Conservation (phyloP, 805 yeast species). For the Candida arabinofermentans region DNA sequence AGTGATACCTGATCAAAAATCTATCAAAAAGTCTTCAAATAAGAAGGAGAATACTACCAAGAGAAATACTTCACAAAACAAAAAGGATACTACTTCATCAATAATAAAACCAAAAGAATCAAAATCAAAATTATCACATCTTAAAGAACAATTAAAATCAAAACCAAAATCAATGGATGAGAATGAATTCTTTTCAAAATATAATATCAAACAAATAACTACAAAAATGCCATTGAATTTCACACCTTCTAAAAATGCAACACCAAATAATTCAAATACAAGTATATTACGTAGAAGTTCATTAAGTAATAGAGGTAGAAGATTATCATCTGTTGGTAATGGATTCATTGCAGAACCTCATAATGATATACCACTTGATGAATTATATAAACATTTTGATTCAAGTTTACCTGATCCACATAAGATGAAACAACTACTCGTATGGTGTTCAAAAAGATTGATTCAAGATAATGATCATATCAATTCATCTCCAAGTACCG, state of each 20-base stretch:
- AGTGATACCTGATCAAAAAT: too few relatives aligned
- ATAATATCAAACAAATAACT: neutral
- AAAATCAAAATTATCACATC: neutral
- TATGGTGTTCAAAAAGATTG: constrained; percentile 62
- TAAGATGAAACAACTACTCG: constrained; percentile 61
- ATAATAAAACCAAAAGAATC: neutral
- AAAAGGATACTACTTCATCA: too few relatives aligned
- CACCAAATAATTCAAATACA: neutral
- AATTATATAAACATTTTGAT: constrained; percentile 62
- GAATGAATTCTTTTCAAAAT: neutral
- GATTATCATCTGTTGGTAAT: constrained; percentile 71
- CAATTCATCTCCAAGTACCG: neutral
- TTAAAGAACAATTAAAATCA: neutral
- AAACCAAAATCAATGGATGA: neutral
- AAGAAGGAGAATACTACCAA: too few relatives aligned
- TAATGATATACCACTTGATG: constrained; percentile 47
- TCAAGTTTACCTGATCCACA: constrained; percentile 65
- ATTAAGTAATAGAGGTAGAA: constrained; percentile 57
- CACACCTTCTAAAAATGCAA: neutral
- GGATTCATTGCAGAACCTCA: constrained; percentile 70
- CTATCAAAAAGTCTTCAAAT: neutral
- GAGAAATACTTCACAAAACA: too few relatives aligned
- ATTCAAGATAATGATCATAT: constrained; percentile 15
- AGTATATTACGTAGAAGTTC: constrained; percentile 41
- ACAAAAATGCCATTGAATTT: constrained; percentile 3